These are phyloP conservation scores for Grosmannia huntii DNA, from an alignment of 2,329 filamentous ascomycete genomes.

Conservation along the genomic window DNA sequence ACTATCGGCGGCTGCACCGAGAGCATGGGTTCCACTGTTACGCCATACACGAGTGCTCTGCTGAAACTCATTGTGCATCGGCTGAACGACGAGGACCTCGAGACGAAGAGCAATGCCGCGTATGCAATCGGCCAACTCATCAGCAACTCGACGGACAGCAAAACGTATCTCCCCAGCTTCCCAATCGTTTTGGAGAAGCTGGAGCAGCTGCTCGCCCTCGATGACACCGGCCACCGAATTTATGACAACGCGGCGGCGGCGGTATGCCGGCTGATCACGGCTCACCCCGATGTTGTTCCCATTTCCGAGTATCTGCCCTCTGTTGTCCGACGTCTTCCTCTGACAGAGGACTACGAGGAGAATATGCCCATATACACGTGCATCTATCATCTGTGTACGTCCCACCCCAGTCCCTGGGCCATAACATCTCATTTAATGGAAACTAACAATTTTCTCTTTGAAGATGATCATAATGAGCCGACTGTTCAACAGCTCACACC, in stretches of 20 bases:
- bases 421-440: background rate
- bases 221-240: slow-evolving; percentile 54
- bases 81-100: slow-evolving; percentile 75
- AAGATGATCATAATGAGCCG: slow-evolving; percentile 54
- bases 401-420: slow-evolving; percentile 13
- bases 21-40: slow-evolving; percentile 70
- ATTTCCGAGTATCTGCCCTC: slow-evolving; percentile 70
- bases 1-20: slow-evolving; percentile 84
- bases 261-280: slow-evolving; percentile 81
- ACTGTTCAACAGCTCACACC: slow-evolving; percentile 59
- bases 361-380: slow-evolving; percentile 89
- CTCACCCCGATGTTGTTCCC: slow-evolving; percentile 72
- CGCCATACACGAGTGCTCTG: slow-evolving; percentile 64
- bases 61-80: slow-evolving; percentile 76
- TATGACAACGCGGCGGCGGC: slow-evolving; percentile 91
- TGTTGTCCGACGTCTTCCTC: slow-evolving; percentile 64
- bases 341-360: slow-evolving; percentile 92
- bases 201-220: slow-evolving; percentile 67
- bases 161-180: slow-evolving; percentile 63
- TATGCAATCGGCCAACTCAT: slow-evolving; percentile 82
- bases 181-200: slow-evolving; percentile 70
- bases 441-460: background rate
- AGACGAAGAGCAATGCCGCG: slow-evolving; percentile 90
- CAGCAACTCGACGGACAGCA: slow-evolving; percentile 62
- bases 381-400: slow-evolving; percentile 74